A percentile compares a stretch with the other conserved stretches of the same genome.
phyloP scores from a whole-genome alignment of 2,329 filamentous ascomycete genomes.

The Fusarium sp. region DNA sequence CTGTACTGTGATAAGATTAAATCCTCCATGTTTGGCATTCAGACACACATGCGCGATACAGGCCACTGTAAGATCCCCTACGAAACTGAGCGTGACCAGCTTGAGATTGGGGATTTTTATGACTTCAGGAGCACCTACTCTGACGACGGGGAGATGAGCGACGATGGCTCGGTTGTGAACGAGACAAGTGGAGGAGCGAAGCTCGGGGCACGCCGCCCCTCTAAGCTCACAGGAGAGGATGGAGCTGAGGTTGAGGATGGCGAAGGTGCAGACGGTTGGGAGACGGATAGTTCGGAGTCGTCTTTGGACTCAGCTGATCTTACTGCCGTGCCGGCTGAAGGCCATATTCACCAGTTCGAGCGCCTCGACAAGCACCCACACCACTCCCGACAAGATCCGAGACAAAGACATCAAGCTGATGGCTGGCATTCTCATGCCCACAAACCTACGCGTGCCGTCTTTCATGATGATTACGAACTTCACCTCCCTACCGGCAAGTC shows the following conservation, averaged over 20 bases:
- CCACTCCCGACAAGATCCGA: slow-evolving; percentile 77
- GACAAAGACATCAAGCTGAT: slow-evolving; percentile 78
- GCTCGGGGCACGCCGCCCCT: slow-evolving; percentile 70
- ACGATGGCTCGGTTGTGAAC: slow-evolving; percentile 59
- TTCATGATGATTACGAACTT: slow-evolving; percentile 92
- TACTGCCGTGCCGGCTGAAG: slow-evolving; percentile 80
- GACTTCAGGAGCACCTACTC: slow-evolving; percentile 97
- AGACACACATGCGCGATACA: slow-evolving; percentile 98
- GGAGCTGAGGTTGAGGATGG: slow-evolving; percentile 65
- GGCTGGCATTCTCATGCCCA: slow-evolving; percentile 88
- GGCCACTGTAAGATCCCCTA: slow-evolving; percentile 98
- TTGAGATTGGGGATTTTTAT: slow-evolving; percentile 96
- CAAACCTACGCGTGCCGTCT: slow-evolving; percentile 78
- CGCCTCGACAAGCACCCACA: slow-evolving; percentile 79
- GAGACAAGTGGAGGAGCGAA: slow-evolving; percentile 71
- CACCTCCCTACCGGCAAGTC: slow-evolving; percentile 91
- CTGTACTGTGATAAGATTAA: slow-evolving; percentile 88
- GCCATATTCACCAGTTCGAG: slow-evolving; percentile 77
- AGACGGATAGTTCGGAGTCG: slow-evolving; percentile 92
- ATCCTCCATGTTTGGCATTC: slow-evolving; percentile 80
- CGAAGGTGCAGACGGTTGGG: slow-evolving; percentile 83
- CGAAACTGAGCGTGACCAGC: slow-evolving; percentile 86
- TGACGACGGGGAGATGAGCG: slow-evolving; percentile 76
- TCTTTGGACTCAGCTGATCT: slow-evolving; percentile 89
- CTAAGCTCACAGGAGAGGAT: slow-evolving; percentile 63